These are phyloP conservation scores for Caloboletus firmus DNA, from an alignment of 1,284 basidiomycete genomes.

Conservation along the genomic window DNA sequence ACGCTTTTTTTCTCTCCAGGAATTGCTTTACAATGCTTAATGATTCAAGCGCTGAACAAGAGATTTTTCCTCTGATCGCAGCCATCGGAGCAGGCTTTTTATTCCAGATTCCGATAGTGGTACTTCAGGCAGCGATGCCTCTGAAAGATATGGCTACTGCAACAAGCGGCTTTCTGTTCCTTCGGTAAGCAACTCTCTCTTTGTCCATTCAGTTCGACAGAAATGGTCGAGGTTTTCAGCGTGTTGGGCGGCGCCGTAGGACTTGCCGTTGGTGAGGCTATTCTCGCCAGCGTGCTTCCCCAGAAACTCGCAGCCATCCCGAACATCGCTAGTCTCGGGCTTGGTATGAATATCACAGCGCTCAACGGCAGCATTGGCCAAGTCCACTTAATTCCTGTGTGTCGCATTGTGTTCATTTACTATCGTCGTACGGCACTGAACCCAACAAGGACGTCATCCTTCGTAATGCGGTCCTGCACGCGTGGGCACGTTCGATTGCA, in stretches of 20 bases:
- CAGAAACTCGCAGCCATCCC: constrained; percentile 52
- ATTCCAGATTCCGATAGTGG: constrained; percentile 71
- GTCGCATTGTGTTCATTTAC: constrained; percentile 22
- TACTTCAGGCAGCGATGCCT: constrained; percentile 79
- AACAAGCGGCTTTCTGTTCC: constrained; percentile 69
- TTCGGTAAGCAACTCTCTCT: constrained; percentile 35
- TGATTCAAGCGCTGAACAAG: constrained; percentile 52
- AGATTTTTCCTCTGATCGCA: constrained; percentile 58
- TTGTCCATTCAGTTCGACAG: not conserved
- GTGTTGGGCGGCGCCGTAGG: constrained; percentile 74
- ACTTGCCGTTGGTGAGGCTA: constrained; percentile 62
- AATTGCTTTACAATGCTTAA: not conserved
- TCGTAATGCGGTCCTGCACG: constrained; percentile 57
- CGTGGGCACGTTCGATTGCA: constrained; percentile 66
- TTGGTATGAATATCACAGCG: constrained; percentile 51
- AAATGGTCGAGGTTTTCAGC: constrained; percentile 32
- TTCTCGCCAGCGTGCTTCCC: constrained; percentile 61
- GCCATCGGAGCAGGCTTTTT: constrained; percentile 62
- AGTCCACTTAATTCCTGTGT: constrained; percentile 55
- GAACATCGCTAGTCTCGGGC: constrained; percentile 32
- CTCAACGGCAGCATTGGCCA: constrained; percentile 55
- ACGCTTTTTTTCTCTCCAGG: constrained; percentile 19
- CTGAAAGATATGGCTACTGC: constrained; percentile 78
- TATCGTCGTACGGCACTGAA: not conserved
- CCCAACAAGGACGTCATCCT: constrained; percentile 45